Percentiles rank a stretch among this genome's conserved stretches.
These are phyloP conservation scores for Eutrema heterophyllum DNA, from an alignment of 345 rosid genomes.

Conservation along the genomic window DNA sequence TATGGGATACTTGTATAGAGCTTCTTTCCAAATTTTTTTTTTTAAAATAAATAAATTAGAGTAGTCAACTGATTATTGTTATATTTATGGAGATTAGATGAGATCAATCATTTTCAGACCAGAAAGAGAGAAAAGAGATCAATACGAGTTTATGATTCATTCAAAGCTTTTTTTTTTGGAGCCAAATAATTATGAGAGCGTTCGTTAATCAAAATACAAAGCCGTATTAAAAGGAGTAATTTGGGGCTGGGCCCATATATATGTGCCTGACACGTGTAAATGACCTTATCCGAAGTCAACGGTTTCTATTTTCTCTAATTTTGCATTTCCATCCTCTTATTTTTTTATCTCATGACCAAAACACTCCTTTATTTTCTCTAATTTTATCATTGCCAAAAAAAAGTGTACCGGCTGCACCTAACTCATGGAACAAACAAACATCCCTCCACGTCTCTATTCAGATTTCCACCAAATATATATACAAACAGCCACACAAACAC, in stretches of 20 bases:
- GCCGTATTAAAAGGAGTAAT: neutral
- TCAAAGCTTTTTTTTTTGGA: neutral
- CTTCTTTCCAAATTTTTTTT: no score
- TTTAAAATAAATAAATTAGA: no score
- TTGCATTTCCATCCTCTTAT: neutral
- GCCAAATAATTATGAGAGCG: neutral
- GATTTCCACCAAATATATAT: neutral
- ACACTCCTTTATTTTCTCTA: neutral
- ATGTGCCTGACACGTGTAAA: neutral
- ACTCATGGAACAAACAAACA: slow-evolving; percentile 19
- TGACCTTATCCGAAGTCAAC: slow-evolving; percentile 5
- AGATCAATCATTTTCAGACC: neutral
- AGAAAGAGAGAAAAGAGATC: neutral
- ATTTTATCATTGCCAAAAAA: neutral
- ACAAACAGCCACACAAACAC: neutral
- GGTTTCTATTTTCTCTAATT: neutral
- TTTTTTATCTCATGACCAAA: neutral
- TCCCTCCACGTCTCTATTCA: slow-evolving; percentile 28
- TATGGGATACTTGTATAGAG: no score
- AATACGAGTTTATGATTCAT: neutral
- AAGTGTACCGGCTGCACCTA: neutral
- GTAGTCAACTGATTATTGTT: neutral
- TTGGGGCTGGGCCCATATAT: neutral
- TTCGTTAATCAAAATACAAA: neutral
- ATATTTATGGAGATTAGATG: neutral